phyloP scores from a whole-genome alignment of 768 basidiomycete genomes.

The Crassisporium funariophilum region DNA sequence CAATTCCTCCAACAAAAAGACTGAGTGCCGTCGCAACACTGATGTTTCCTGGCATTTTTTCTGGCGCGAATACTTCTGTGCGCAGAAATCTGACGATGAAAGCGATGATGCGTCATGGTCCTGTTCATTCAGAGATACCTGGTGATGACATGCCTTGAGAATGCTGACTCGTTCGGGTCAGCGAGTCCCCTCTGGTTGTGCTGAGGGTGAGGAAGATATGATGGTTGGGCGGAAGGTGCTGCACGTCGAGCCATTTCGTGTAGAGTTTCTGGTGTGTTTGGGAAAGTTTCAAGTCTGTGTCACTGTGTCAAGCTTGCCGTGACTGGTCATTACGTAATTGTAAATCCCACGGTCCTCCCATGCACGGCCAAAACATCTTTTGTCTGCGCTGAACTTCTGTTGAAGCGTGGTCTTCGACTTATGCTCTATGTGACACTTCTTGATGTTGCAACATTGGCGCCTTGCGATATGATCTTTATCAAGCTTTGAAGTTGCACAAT shows the following conservation, averaged over 20 bases:
- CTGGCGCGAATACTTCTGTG: conserved; percentile 69
- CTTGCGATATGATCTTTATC: too few species aligned
- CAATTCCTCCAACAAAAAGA: conserved; percentile 71
- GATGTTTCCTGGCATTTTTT: conserved; percentile 75
- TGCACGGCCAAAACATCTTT: too few species aligned
- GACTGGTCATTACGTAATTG: too few species aligned
- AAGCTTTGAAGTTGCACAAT: too few species aligned
- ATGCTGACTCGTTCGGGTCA: conserved; percentile 65
- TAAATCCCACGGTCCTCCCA: too few species aligned
- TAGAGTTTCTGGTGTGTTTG: conserved; percentile 10
- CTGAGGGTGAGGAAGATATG: conserved; percentile 55
- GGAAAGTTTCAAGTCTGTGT: neutral
- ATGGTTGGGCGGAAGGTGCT: conserved; percentile 52
- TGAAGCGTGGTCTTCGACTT: too few species aligned
- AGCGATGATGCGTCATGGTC: neutral
- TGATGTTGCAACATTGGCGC: too few species aligned
- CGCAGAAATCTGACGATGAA: conserved; percentile 44
- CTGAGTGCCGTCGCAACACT: conserved; percentile 65
- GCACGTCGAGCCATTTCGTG: conserved; percentile 68
- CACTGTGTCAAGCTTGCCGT: too few species aligned
- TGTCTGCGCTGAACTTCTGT: too few species aligned
- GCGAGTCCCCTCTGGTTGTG: conserved; percentile 40
- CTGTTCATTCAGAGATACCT: conserved; percentile 13
- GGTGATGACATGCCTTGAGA: conserved; percentile 47
- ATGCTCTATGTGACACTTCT: too few species aligned